Conservation (phyloP, 2,329 filamentous ascomycete genomes). For the Phyllosticta paracitricarpa region DNA sequence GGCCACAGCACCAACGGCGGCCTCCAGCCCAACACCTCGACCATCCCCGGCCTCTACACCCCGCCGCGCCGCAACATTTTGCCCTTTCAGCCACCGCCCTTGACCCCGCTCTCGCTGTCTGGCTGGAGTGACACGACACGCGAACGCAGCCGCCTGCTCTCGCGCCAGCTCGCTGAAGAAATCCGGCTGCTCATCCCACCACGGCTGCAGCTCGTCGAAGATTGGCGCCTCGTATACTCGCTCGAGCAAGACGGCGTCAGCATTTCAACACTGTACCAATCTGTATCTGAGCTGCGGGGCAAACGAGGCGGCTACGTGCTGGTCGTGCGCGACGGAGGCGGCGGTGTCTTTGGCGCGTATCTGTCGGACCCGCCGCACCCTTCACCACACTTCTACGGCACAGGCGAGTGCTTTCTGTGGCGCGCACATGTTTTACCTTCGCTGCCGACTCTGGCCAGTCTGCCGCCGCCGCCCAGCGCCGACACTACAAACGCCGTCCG, state of each 20-base stretch:
- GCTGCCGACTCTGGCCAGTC: slow-evolving; percentile 36
- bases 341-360: slow-evolving; percentile 85
- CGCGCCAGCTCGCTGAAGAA: slow-evolving; percentile 71
- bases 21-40: slow-evolving; percentile 15
- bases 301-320: slow-evolving; percentile 78
- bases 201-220: slow-evolving; percentile 73
- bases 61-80: slow-evolving; percentile 55
- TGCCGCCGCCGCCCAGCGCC: slow-evolving; percentile 60
- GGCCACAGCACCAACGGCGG: slow-evolving; percentile 13
- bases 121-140: slow-evolving; percentile 56
- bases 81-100: slow-evolving; percentile 77
- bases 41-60: slow-evolving; percentile 50
- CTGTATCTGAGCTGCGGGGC: slow-evolving; percentile 57
- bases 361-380: slow-evolving; percentile 81
- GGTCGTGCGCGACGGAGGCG: slow-evolving; percentile 68
- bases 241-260: slow-evolving; percentile 87
- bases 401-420: slow-evolving; percentile 93
- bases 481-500: slow-evolving; percentile 53
- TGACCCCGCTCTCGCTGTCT: slow-evolving; percentile 66
- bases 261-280: slow-evolving; percentile 74
- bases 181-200: slow-evolving; percentile 83
- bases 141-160: slow-evolving; percentile 56
- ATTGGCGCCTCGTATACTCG: slow-evolving; percentile 80
- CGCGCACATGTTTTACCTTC: slow-evolving; percentile 58
- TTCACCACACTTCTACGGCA: slow-evolving; percentile 79